Evolutionary conservation across 352 stramenopile genomes (phyloP), one percentile per base, ranked within the genome.

Genomic region (Lagenidium sp.): DNA sequence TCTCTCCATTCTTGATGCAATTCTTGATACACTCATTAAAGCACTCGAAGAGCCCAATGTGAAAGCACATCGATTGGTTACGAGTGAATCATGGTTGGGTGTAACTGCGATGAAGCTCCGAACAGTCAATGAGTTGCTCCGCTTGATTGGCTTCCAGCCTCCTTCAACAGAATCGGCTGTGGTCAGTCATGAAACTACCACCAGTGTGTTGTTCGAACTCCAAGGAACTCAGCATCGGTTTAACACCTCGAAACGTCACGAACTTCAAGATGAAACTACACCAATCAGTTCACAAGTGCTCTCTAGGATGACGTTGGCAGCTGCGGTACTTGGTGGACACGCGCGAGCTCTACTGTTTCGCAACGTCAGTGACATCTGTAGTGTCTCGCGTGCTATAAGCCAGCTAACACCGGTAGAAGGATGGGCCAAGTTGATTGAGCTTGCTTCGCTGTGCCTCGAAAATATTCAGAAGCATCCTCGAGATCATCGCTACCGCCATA

Each of bases 381-480:
- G 68, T 3, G 61, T 84, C 4, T 64, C 74, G 0, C 63, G 71
- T 23, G 68, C 64, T 1, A 44, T 84, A 8, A 50, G 34, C 0
- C 13, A 44, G 3, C 47, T 55, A 28, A 31, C 37, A 13, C 54
- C 44, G 2, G 43, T 41, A 0, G 31, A 42, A 11, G 47, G 39
- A 0, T 84, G 70, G 71, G 46, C 44, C 4, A 53, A 59, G 7
- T 54, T 79, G 3, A 41, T 76, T 13, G 62, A 83, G 35, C 26
- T 87, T 0, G 60, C 44, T 1, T 21, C 63, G 0, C 60, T 77
- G 18, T 87, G 75, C 24, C 28, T 87, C 6, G 30, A 52, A 1
- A 85, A 85, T 35, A 62, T 87, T 19, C 25, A 79, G 6, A 58
- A 37, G n/a, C 47, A 85, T 12, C 61, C 72, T 0, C 65, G 76